Evolutionary conservation across 2,329 filamentous ascomycete genomes (phyloP), one percentile per base, ranked within the genome.

Genomic region (Colletotrichum spinosum): DNA sequence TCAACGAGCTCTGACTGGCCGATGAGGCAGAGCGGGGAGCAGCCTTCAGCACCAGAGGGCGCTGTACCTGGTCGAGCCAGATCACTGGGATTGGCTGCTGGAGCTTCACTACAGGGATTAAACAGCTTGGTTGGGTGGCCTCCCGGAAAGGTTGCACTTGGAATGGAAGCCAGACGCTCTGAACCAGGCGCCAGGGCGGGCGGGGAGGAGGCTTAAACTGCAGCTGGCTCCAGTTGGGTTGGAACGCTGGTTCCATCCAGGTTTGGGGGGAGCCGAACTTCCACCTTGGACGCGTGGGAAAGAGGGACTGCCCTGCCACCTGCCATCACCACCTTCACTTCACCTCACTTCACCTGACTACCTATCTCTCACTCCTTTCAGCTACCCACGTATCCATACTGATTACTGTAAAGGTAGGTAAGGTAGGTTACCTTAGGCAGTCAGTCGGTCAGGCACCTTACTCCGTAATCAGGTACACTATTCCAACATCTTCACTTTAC

Each of bases 81-180:
- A 62, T 13, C 52, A 62, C 38, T 37, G 62, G 57, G 62, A 65
- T 65, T 65, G 62, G 62, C 52, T 57, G 39, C 51, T 62, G 58
- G 62, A 65, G 62, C 62, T 62, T 33, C 12, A 6, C 35, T 34
- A 41, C 58, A 65, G 35, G 62, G 62, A 35, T 57, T 9, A 25
- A 35, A 42, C 62, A 62, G 58, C 62, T 65, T 65, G 62, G 34
- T 62, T 56, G 52, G 58, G 58, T 65, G 62, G 39, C 62, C 52
- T 62, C 62, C 62, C 52, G 58, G 62, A 65, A 56, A 55, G 58
- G 62, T 65, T 62, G 62, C 62, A 65, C 46, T 65, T 37, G 55
- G 50, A 65, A 55, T 60, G 61, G 51, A 65, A 60, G 25, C 4
- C 25, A 25, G 25, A 25, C 25, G 25, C 25, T 25, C 25, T 25